Evolutionary conservation across 371 early-diverging fungal species (phyloP).

Genomic region (Mucor plumbeus): DNA sequence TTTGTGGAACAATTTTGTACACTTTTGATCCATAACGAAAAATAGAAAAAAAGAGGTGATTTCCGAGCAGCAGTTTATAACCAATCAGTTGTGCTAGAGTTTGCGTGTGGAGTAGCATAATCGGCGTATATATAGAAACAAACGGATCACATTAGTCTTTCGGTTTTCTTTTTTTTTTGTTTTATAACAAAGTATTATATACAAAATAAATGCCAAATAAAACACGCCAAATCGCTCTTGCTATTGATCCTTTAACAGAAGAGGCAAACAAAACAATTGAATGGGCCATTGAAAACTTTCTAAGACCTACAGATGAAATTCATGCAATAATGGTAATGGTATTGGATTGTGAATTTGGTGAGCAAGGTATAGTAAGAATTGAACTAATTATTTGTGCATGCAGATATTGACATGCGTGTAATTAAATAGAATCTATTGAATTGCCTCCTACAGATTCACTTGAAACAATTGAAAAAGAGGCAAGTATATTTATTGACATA

Average conservation of each 20-base stretch:
- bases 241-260: conserved; percentile 45
- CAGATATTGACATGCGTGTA: not conserved
- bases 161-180: conserved; percentile 7
- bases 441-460: conserved; percentile 28
- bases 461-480: conserved; percentile 40
- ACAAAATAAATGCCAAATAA: conserved; percentile 5
- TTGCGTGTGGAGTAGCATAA: too few relatives aligned
- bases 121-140: too few relatives aligned
- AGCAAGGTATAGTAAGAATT: conserved; percentile 26
- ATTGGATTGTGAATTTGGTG: conserved; percentile 47
- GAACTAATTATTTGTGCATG: not conserved
- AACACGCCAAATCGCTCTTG: conserved; percentile 47
- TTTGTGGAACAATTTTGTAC: too few relatives aligned
- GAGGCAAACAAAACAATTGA: conserved; percentile 47
- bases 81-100: too few relatives aligned
- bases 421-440: conserved; percentile 13
- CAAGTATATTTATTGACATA: conserved; percentile 5
- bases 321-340: conserved; percentile 44
- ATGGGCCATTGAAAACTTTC: conserved; percentile 51
- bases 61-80: too few relatives aligned
- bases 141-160: not conserved
- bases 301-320: conserved; percentile 45
- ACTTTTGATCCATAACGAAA: too few relatives aligned
- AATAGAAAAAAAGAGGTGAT: too few relatives aligned
- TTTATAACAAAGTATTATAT: not conserved